Conservation (phyloP, 23 red algal genomes). For the Cyanidium caldarium region DNA sequence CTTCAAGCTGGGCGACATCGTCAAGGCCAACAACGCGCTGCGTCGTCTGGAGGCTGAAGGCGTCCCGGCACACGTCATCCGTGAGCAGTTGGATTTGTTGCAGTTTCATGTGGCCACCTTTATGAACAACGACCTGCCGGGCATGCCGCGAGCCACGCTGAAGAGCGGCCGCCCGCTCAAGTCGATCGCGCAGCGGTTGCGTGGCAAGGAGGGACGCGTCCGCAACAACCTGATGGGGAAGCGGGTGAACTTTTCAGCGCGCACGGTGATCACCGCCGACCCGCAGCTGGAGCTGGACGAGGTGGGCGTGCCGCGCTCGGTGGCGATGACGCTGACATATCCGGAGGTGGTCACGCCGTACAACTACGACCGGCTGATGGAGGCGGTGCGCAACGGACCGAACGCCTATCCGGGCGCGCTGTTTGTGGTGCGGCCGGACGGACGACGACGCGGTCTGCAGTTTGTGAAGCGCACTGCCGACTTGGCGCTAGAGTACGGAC, state of each 20-base stretch:
- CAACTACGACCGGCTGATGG: conserved; percentile 50
- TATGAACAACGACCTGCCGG: conserved; percentile 96
- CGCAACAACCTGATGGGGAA: conserved; percentile 98
- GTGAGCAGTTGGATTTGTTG: conserved; percentile 67
- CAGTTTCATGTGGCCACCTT: conserved; percentile 94
- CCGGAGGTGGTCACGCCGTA: conserved; percentile 84
- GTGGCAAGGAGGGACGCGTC: conserved; percentile 96
- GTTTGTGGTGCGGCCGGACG: conserved; percentile 71
- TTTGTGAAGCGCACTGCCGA: conserved; percentile 52
- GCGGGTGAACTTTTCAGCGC: conserved; percentile 91
- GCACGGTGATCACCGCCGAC: conserved; percentile 96
- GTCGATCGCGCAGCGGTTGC: conserved; percentile 85
- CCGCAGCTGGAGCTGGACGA: conserved; percentile 79
- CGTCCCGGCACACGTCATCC: conserved; percentile 47
- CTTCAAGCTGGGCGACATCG: conserved; percentile 87
- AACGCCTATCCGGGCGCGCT: conserved; percentile 88
- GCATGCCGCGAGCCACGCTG: conserved; percentile 45
- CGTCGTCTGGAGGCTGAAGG: conserved; percentile 55
- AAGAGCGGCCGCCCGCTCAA: conserved; percentile 67
- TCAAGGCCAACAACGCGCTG: conserved; percentile 87
- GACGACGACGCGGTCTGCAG: conserved; percentile 25
- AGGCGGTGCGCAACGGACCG: conserved; percentile 69
- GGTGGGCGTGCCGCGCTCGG: conserved; percentile 74
- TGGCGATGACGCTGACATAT: conserved; percentile 90
- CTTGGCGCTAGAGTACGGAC: conserved; percentile 61